Conservation (phyloP, 169 alveolate species). For the Cryptosporidium viatorum region DNA sequence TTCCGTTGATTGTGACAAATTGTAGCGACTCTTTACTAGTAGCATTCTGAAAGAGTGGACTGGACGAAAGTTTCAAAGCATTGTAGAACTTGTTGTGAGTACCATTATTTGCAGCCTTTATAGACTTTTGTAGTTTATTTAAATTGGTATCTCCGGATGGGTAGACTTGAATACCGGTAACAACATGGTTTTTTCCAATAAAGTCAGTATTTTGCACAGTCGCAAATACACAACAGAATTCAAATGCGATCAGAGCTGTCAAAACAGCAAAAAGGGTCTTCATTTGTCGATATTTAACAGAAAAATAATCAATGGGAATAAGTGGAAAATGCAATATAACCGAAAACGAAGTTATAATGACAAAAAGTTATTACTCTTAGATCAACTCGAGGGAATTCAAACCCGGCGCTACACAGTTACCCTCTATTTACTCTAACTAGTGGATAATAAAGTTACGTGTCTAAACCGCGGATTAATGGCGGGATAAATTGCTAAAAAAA, state of each 20-base stretch:
- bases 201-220: neutral
- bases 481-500: neutral
- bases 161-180: neutral
- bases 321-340: neutral
- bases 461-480: neutral
- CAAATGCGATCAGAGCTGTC: neutral
- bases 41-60: neutral
- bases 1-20: neutral
- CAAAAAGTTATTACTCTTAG: neutral
- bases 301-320: neutral
- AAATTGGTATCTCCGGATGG: too few species aligned
- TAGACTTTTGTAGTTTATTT: neutral
- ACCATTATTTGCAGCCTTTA: neutral
- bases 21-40: neutral
- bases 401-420: neutral
- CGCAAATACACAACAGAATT: neutral
- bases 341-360: neutral
- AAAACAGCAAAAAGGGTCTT: neutral
- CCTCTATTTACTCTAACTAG: neutral
- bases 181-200: neutral
- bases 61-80: neutral
- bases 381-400: neutral
- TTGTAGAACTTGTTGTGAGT: neutral
- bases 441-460: conserved; percentile 50
- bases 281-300: neutral